Evolutionary conservation across 2,329 filamentous ascomycete species (phyloP).

Genomic region (Aspergillus proliferans): DNA sequence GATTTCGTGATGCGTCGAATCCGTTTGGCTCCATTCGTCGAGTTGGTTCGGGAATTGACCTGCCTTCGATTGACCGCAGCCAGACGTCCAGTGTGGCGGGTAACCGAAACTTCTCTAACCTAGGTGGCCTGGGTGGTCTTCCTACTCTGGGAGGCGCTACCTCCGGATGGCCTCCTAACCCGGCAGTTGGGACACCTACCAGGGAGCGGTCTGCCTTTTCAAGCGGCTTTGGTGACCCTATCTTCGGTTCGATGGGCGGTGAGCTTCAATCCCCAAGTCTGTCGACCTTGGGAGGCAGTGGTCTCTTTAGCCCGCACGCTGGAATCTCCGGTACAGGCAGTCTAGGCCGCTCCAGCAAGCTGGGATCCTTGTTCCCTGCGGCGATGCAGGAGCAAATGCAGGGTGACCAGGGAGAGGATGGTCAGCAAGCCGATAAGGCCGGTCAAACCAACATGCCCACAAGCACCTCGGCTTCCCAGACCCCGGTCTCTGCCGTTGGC

Average conservation of each 20-base stretch:
- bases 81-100: constrained; percentile 85
- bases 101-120: constrained; percentile 59
- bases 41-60: constrained; percentile 50
- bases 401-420: constrained; percentile 48
- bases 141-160: constrained; percentile 47
- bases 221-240: constrained; percentile 50
- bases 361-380: constrained; percentile 79
- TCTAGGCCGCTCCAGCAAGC: constrained; percentile 69
- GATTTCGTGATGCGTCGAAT: constrained; percentile 46
- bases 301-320: constrained; percentile 59
- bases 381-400: constrained; percentile 92
- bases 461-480: constrained; percentile 29
- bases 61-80: constrained; percentile 72
- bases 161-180: constrained; percentile 50
- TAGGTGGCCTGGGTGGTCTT: constrained; percentile 49
- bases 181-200: constrained; percentile 68
- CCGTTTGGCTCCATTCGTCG: constrained; percentile 52
- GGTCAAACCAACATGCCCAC: constrained; percentile 23
- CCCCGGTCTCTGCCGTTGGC: constrained; percentile 30
- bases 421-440: constrained; percentile 27
- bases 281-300: constrained; percentile 35
- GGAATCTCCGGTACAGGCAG: constrained; percentile 55
- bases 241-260: constrained; percentile 64
- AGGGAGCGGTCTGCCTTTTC: constrained; percentile 49
- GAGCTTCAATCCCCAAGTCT: constrained; percentile 58